Conservation (phyloP, 768 basidiomycete genomes). For the Kwoniella newhampshirensis region DNA sequence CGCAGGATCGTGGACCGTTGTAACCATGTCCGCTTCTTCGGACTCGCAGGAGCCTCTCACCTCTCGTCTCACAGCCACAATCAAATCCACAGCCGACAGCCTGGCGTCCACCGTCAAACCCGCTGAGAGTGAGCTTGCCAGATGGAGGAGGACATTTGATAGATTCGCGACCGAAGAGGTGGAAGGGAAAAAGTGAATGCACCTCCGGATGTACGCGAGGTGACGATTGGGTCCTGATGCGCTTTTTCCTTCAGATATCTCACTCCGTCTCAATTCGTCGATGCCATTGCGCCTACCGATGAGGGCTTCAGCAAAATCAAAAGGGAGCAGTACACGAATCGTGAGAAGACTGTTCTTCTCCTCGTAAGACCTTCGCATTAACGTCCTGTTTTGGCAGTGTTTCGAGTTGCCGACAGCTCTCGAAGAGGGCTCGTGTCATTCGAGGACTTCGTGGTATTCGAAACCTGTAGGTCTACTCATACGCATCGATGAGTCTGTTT, state of each 20-base stretch:
- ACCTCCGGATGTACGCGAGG: background rate
- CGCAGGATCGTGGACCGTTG: background rate
- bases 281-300: conserved; percentile 84
- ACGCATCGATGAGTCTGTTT: background rate
- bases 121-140: conserved; percentile 73
- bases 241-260: conserved; percentile 74
- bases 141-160: conserved; percentile 88
- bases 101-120: conserved; percentile 38
- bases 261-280: conserved; percentile 83
- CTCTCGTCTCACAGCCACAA: conserved; percentile 20
- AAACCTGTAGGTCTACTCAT: conserved; percentile 60
- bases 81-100: conserved; percentile 29
- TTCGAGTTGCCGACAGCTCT: conserved; percentile 50
- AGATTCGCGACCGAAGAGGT: conserved; percentile 69
- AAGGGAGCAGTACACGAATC: conserved; percentile 80
- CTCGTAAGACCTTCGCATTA: no score
- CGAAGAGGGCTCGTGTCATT: conserved; percentile 58
- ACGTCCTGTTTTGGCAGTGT: conserved; percentile 42
- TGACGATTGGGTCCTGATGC: background rate
- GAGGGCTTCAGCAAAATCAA: conserved; percentile 78
- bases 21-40: conserved; percentile 14
- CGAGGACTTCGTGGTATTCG: conserved; percentile 95
- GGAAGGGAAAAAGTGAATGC: conserved; percentile 72
- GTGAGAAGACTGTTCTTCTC: conserved; percentile 62
- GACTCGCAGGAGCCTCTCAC: conserved; percentile 22